Evolutionary conservation across 345 rosid genomes (phyloP).

Genomic region (Linum lewisii): DNA sequence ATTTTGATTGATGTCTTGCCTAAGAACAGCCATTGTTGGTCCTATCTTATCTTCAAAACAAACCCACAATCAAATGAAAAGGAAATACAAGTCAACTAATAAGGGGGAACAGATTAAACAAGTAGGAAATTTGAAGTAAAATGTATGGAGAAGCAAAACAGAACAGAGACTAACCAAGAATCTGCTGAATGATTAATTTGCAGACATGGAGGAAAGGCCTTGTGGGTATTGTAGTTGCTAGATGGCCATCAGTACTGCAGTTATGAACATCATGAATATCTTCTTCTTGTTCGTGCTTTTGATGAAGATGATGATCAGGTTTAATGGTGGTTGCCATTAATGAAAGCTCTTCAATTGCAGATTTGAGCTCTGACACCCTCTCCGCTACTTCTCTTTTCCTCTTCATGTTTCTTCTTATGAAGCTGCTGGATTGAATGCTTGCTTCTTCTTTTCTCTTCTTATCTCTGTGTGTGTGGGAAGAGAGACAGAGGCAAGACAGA

Average conservation of each 20-base stretch:
- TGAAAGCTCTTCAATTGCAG: slow-evolving; percentile 76
- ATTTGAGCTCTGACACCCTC: slow-evolving; percentile 47
- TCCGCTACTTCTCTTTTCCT: slow-evolving; percentile 55
- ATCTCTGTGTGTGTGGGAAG: too few species aligned
- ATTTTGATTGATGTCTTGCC: slow-evolving; percentile 80
- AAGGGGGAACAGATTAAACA: too few species aligned
- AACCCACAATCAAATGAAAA: not conserved
- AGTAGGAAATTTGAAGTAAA: too few species aligned
- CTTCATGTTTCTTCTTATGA: slow-evolving; percentile 32
- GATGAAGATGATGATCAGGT: slow-evolving; percentile 17
- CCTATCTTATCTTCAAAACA: slow-evolving; percentile 85
- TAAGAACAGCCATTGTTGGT: slow-evolving; percentile 86
- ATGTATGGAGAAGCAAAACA: not conserved
- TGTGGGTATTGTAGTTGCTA: slow-evolving; percentile 35
- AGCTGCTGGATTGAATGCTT: too few species aligned
- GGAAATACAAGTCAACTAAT: not conserved
- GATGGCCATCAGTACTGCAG: not conserved
- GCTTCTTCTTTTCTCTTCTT: too few species aligned
- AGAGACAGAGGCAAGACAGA: too few species aligned
- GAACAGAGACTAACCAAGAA: slow-evolving; percentile 54
- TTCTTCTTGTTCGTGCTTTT: slow-evolving; percentile 5
- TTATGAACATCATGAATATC: not conserved
- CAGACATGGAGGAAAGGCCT: slow-evolving; percentile 59
- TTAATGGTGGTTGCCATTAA: slow-evolving; percentile 28
- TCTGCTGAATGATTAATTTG: slow-evolving; percentile 50